Percentiles rank a stretch among this genome's conserved stretches.
Conservation (phyloP, 495 filamentous ascomycete species). For the Collariella sp. region DNA sequence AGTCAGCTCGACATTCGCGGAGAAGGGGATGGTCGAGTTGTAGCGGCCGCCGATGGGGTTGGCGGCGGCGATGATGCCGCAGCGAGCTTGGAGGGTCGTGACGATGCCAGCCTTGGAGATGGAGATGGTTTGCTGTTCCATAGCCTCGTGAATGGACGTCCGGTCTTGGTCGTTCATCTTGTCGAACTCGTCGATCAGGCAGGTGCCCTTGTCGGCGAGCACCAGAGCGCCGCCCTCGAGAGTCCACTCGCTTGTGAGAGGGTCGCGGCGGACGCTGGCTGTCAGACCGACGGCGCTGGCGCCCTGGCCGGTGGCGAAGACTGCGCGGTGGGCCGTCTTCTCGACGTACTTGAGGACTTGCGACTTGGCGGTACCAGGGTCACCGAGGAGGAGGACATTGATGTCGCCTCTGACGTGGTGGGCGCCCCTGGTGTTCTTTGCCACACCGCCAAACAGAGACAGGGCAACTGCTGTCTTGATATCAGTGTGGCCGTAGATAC, state of each 20-base stretch:
- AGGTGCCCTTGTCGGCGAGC: conserved; percentile 89
- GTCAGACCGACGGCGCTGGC: conserved; percentile 97
- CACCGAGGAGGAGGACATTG: conserved; percentile 93
- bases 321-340: conserved; percentile 92
- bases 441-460: conserved; percentile 90
- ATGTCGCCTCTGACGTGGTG: conserved; percentile 94
- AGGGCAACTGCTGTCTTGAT: conserved; percentile 96
- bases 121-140: conserved; percentile 99
- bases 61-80: conserved; percentile 92
- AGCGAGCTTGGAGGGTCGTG: conserved; percentile 94
- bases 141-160: conserved; percentile 98
- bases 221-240: conserved; percentile 95
- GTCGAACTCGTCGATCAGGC: conserved; percentile 98
- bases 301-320: conserved; percentile 97
- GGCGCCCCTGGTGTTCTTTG: conserved; percentile 78
- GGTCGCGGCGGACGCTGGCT: conserved; percentile 90
- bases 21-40: conserved; percentile 92
- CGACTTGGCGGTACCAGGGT: conserved; percentile 97
- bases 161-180: conserved; percentile 99
- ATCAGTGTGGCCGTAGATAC: conserved; percentile 94
- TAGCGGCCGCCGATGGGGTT: conserved; percentile 96
- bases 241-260: conserved; percentile 95
- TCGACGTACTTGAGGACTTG: conserved; percentile 97
- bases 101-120: conserved; percentile 99
- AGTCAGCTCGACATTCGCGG: conserved; percentile 91